Conservation (phyloP, 768 basidiomycete species). For the Suillus clintonianus region DNA sequence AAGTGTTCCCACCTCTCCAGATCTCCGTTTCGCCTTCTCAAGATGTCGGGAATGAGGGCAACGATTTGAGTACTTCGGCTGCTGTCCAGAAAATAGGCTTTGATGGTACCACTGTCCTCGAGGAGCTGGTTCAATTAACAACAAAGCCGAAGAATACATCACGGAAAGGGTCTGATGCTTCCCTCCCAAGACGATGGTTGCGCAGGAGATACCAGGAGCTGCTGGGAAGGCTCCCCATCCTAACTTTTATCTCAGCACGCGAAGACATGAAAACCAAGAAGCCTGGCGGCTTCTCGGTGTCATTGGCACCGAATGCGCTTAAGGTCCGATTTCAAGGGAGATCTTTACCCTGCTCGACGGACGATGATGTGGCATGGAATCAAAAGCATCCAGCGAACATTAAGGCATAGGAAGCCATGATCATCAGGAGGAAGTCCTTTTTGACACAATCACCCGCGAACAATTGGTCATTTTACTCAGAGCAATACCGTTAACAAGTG, state of each 20-base stretch:
- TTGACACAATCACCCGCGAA: neutral
- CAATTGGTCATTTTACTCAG: neutral
- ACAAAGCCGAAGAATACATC: constrained; percentile 30
- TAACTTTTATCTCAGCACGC: constrained; percentile 36
- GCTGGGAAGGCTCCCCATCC: constrained; percentile 59
- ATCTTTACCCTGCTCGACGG: constrained; percentile 24
- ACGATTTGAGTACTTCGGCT: constrained; percentile 15
- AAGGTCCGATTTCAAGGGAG: constrained; percentile 14
- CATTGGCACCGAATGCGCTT: constrained; percentile 32
- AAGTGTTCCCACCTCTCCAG: constrained; percentile 62
- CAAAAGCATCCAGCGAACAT: neutral
- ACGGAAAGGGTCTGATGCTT: constrained; percentile 22
- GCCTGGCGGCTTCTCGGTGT: constrained; percentile 29
- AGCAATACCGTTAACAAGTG: neutral
- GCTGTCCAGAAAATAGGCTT: constrained; percentile 42
- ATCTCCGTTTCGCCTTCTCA: constrained; percentile 30
- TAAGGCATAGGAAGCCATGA: neutral
- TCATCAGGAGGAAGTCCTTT: neutral
- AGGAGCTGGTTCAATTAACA: constrained; percentile 48
- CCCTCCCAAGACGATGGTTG: constrained; percentile 32
- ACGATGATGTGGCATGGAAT: constrained; percentile 40
- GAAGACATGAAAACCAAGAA: constrained; percentile 1
- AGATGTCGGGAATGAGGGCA: constrained; percentile 3
- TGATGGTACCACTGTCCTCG: constrained; percentile 43
- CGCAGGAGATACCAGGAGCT: constrained; percentile 59